Percentiles rank a stretch among this genome's conserved stretches.
Conservation (phyloP, 257 asterid species). For the Solanum tarapatanum region DNA sequence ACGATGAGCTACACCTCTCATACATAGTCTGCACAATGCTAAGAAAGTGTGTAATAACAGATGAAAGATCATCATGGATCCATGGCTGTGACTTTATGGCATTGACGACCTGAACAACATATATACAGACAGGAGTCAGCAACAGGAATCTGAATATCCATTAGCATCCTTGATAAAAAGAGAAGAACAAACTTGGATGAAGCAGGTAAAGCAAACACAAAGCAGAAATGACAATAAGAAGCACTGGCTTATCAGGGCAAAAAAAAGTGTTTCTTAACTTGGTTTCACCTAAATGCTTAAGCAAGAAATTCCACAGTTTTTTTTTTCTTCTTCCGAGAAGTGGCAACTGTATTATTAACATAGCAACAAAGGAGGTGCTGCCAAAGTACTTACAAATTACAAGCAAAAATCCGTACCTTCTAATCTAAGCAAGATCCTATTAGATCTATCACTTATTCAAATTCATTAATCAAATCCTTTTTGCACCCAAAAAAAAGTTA, state of each 20-base stretch:
- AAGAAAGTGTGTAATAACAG: slow-evolving; percentile 48
- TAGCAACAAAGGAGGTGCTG: neutral
- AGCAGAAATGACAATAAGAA: slow-evolving; percentile 6
- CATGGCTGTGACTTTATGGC: slow-evolving; percentile 70
- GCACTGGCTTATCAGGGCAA: neutral
- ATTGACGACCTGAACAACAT: slow-evolving; percentile 51
- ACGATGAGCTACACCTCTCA: slow-evolving; percentile 66
- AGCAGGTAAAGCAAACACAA: neutral
- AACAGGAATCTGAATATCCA: neutral
- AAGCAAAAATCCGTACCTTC: neutral
- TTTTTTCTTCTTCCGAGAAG: neutral
- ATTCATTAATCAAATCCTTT: neutral
- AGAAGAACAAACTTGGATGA: neutral
- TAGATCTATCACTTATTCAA: neutral
- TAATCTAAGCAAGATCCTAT: neutral
- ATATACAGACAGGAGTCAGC: neutral
- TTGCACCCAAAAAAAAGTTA: neutral
- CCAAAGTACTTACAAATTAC: neutral
- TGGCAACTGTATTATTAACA: neutral
- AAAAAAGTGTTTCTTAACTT: neutral
- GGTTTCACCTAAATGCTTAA: neutral
- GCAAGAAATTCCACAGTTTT: neutral
- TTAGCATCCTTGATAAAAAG: neutral
- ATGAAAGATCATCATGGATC: slow-evolving; percentile 52
- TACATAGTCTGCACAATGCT: slow-evolving; percentile 63